Percentiles rank a stretch among this genome's conserved stretches.
Evolutionary conservation across 2,329 filamentous ascomycete genomes (phyloP).

Genomic region (Bipolaris sorokiniana): DNA sequence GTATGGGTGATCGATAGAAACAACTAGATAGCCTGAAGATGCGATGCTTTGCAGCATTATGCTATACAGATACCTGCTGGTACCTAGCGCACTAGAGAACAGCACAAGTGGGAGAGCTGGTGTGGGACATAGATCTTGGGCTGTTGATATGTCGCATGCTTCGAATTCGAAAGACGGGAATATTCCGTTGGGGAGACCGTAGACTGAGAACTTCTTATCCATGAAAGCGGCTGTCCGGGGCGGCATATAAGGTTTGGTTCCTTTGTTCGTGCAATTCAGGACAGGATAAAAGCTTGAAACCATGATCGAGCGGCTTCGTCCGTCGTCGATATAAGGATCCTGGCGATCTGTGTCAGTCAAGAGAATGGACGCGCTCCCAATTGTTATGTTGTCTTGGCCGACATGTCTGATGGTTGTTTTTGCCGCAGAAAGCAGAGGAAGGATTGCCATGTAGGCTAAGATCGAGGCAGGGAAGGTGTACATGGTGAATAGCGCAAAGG

Average conservation of each 20-base stretch:
- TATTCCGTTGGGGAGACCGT: conserved; percentile 36
- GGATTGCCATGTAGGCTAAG: not conserved
- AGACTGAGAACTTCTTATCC: conserved; percentile 30
- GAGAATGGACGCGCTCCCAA: conserved; percentile 13
- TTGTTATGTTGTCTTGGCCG: conserved; percentile 6
- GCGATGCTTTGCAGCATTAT: conserved; percentile 55
- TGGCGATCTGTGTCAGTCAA: conserved; percentile 28
- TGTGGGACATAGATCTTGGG: not conserved
- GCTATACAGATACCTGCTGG: conserved; percentile 53
- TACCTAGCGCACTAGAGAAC: conserved; percentile 56
- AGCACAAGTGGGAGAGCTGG: conserved; percentile 42
- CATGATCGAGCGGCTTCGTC: conserved; percentile 28
- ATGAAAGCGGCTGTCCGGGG: conserved; percentile 28
- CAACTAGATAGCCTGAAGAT: conserved; percentile 55
- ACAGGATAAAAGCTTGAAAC: conserved; percentile 34
- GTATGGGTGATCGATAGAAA: conserved; percentile 59
- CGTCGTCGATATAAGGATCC: conserved; percentile 31
- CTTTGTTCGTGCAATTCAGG: conserved; percentile 17
- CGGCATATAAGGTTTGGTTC: conserved; percentile 30
- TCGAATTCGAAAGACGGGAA: conserved; percentile 27
- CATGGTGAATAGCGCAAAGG: not conserved
- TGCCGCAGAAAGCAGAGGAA: conserved; percentile 2
- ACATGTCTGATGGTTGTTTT: conserved; percentile 14
- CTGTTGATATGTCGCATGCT: conserved; percentile 17
- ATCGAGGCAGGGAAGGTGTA: not conserved